phyloP scores from a whole-genome alignment of 2,329 filamentous ascomycete species.

The Hymenotorrendiella dingleyae region DNA sequence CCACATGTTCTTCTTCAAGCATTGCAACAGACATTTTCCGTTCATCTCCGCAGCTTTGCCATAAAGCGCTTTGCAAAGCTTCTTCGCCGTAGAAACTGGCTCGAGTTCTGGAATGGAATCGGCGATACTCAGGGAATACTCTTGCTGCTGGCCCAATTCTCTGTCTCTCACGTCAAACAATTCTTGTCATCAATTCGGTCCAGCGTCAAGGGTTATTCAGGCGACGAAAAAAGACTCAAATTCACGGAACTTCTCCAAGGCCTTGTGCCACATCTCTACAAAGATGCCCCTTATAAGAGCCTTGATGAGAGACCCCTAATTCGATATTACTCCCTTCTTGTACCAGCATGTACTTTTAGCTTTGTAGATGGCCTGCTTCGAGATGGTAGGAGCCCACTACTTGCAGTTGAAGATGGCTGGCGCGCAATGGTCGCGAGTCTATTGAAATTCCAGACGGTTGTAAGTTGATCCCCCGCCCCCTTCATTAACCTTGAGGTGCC shows the following conservation, averaged over 20 bases:
- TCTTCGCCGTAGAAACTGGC: background rate
- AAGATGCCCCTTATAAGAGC: background rate
- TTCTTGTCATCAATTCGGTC: background rate
- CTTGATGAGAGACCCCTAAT: background rate
- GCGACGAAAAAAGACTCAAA: background rate
- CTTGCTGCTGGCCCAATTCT: background rate
- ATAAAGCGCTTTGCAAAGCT: constrained; percentile 1
- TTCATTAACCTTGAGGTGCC: too few relatives aligned
- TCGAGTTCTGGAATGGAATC: background rate
- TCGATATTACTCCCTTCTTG: background rate
- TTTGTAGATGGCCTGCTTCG: background rate
- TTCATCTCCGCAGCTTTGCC: background rate
- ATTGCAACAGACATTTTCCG: background rate
- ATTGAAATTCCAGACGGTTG: too few relatives aligned
- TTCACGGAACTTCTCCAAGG: constrained; percentile 1
- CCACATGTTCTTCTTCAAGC: background rate
- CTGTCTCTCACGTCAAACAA: background rate
- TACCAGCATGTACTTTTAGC: background rate
- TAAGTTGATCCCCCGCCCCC: too few relatives aligned
- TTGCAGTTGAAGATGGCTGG: too few relatives aligned
- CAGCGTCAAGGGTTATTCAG: background rate
- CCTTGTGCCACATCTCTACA: background rate
- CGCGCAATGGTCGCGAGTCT: too few relatives aligned
- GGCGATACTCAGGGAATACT: background rate
- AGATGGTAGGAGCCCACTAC: background rate